Base-by-base conservation (phyloP, 2,329 filamentous ascomycete species). In the Trichothecium roseum region DNA sequence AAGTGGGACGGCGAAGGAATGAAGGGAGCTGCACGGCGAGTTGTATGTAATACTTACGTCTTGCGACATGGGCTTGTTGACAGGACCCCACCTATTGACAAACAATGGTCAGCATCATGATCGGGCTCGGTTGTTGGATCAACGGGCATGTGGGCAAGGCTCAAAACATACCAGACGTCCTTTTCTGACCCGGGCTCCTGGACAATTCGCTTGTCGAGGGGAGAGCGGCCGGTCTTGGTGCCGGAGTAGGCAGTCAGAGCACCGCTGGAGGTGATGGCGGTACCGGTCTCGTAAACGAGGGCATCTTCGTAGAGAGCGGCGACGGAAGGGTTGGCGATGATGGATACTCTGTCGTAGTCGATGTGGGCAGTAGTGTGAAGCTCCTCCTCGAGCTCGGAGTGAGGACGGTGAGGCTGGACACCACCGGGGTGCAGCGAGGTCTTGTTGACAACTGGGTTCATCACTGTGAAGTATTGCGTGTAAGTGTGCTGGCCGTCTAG, bases 221-320 rank as follows among this genome's bases (percentile, higher is more conserved):
- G 91, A 42, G 91, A 98, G 47, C 91, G 87, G 43, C 91, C 91
- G 42, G 91, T 98, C 78, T 98, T 98, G 53, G 87, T 84, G 53
- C 91, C 91, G 32, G 91, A 96, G 74, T 95, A 98, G 56, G 91
- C 91, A 44, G 87, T 95, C 56, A 98, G 71, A 43, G 91, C 91
- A 60, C 91, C 91, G 50, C 81, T 85, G 18, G 88, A 93, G 49
- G 91, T 94, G 68, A 98, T 95, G 62, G 91, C 91, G 37, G 89
- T 93, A 54, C 91, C 91, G 39, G 85, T 91, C 68, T 98, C 91
- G 70, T 96, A 98, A 49, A 74, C 87, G 45, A 98, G 78, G 38
- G 91, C 91, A 83, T 98, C 91, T 77, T 98, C 91, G 72, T 98
- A 98, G 45, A 98, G 80, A 40, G 88, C 83, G 45, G 91, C 81